Base-by-base conservation (phyloP, 2,329 filamentous ascomycete genomes). In the Colletotrichum spaethianum region DNA sequence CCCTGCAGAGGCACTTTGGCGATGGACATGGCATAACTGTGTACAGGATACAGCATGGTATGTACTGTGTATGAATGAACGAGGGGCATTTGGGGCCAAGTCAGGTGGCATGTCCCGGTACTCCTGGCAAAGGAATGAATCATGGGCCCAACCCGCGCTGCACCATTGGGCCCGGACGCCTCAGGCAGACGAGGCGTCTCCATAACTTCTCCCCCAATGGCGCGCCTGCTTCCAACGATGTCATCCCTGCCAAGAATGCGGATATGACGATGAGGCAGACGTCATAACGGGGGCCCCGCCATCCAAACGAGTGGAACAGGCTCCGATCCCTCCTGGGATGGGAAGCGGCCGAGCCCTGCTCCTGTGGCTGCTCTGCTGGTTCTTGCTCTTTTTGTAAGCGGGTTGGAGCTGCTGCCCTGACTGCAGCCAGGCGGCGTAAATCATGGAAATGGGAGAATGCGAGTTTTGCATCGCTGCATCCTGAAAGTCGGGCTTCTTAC, bases 211-310 rank as follows among this genome's bases (percentile, higher is more conserved):
- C n/a, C 12, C 44, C 61, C 69, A 67, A 68, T 48, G 63, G 56
- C 55, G 56, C 31, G 56, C 20, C 56, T 40, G 18, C 16, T 40
- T 2, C 33, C 31, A 50, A 28, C 12, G 42, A 44, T 53, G 42
- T 5, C 6, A 72, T 59, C 65, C 69, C 53, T 63, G 65, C 44
- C n/a, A 42, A n/a, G 33, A 6, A 36, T 23, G 59, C 65, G 69
- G 65, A 31, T 52, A 72, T 72, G 69, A 72, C 64, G 69, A 72
- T 46, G 38, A 9, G 28, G 11, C 44, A 53, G 59, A 72, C 69
- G 69, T 72, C 69, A 72, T 72, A 40, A 60, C 38, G 59, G 69
- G 64, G 65, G 65, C 23, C 65, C 65, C 69, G 56, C 69, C 59
- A 69, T 63, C 64, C 69, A 63, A 69, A 53, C 53, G 52, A 72